A percentile compares a stretch with the other conserved stretches of the same genome.
These are phyloP conservation scores for Apiotrichum siamense DNA, from an alignment of 1,284 basidiomycete species.

Conservation along the genomic window DNA sequence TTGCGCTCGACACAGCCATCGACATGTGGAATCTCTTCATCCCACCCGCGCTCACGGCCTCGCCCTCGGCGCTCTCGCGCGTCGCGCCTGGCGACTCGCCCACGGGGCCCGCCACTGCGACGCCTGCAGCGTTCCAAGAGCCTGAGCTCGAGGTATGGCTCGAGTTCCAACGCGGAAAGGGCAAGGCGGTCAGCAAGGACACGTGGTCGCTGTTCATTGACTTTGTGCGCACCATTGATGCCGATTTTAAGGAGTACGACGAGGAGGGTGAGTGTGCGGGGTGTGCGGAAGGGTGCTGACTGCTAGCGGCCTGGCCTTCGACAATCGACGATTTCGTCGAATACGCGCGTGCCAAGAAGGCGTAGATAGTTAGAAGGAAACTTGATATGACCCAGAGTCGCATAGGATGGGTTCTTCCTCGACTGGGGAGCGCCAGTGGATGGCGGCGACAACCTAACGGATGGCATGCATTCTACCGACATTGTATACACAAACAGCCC, in stretches of 20 bases:
- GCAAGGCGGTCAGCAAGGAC: conserved; percentile 85
- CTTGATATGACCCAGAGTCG: too few species aligned
- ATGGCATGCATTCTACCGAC: too few species aligned
- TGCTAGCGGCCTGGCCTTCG: conserved; percentile 46
- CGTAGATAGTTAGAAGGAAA: background rate
- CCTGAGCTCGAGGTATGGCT: conserved; percentile 75
- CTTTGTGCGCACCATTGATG: conserved; percentile 67
- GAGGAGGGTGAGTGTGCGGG: conserved; percentile 59
- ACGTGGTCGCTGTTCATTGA: conserved; percentile 78
- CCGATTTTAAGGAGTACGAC: conserved; percentile 74
- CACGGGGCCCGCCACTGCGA: conserved; percentile 39
- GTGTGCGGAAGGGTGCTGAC: background rate
- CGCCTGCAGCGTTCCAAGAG: conserved; percentile 58
- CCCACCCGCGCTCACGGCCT: conserved; percentile 66
- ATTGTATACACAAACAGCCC: too few species aligned
- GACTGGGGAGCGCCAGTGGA: too few species aligned
- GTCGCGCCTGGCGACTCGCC: conserved; percentile 30
- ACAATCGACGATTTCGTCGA: conserved; percentile 49
- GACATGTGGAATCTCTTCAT: conserved; percentile 77
- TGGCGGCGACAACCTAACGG: too few species aligned
- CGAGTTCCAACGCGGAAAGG: conserved; percentile 64
- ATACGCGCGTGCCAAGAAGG: conserved; percentile 28
- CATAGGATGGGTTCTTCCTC: too few species aligned
- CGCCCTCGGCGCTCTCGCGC: conserved; percentile 57
- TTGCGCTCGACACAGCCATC: conserved; percentile 47